Percentiles rank a stretch among this genome's conserved stretches.
Conservation (phyloP, 108 stramenopile species). For the Cylindrotheca fusiformis region DNA sequence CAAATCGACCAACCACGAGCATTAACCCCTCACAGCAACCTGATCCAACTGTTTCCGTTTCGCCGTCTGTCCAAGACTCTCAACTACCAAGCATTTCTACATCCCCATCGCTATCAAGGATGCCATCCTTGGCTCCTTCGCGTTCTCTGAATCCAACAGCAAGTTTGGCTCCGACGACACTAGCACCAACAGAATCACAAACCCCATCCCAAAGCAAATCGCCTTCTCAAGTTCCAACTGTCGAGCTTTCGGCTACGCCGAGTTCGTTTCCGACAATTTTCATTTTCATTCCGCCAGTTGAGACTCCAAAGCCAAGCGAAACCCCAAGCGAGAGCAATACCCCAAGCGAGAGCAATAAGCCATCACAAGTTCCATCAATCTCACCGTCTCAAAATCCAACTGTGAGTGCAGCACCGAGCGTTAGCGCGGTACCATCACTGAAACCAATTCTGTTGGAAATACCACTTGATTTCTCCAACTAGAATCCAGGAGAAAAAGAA, state of each 20-base stretch:
- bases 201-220: not conserved
- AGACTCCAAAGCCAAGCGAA: too few species aligned
- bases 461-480: not conserved
- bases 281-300: too few species aligned
- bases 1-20: too few species aligned
- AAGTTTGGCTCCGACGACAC: not conserved
- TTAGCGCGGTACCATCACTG: not conserved
- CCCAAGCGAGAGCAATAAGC: not conserved
- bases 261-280: not conserved
- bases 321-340: too few species aligned
- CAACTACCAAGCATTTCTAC: too few species aligned
- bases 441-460: not conserved
- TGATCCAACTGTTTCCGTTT: not conserved
- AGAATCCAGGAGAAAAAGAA: not conserved
- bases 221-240: not conserved
- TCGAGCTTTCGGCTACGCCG: not conserved
- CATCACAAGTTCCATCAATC: not conserved
- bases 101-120: too few species aligned
- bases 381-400: not conserved
- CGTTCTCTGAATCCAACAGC: too few species aligned
- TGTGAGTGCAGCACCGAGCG: not conserved
- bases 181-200: conserved; percentile 3
- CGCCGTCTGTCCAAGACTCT: not conserved
- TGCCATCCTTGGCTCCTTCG: too few species aligned
- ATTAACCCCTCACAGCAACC: too few species aligned